Base-by-base conservation (phyloP, 176 grass and related monocot species). In the Cymbopogon citratus region DNA sequence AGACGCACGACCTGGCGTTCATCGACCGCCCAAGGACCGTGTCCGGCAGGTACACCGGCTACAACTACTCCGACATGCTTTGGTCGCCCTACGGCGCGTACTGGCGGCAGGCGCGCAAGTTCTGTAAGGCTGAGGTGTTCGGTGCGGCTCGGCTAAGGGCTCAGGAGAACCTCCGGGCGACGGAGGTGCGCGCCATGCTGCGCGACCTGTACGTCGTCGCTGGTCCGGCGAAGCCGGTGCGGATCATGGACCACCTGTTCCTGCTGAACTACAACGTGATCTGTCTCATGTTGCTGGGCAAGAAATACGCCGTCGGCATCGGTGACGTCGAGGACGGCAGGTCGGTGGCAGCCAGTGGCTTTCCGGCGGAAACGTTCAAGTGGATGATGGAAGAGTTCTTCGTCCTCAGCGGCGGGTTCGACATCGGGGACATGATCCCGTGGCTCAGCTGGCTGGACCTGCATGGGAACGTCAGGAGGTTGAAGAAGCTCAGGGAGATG, bases 401-500 rank as follows among this genome's bases (percentile, higher is more conserved):
- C 57, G 0, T 5, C 23, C 57, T 60, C 23, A 12, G 57, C 57
- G 57, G 8, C n/a, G 1, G 9, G 3, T 6, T 36, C 35, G 35
- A 36, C 35, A 36, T 36, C 35, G 35, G 35, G 4, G 35, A 36
- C 35, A 36, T 36, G 35, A 36, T 36, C 35, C 35, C 35, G 35
- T 36, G 35, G 57, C n/a, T 60, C 9, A 60, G 8, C 45, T 82
- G 80, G 70, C 51, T 91, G 0, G 89, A 91, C 35, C 60, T 69
- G 34, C 85, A 26, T 1, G 56, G 56, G 9, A 10, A 85, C 33
- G 76, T 91, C 26, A 49, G 21, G 81, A 48, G 85, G 73, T 83
- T 88, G 89, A 91, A 91, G 85, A 87, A 13, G 33, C 5, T 91
- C 6, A 60, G 85, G 36, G 74, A 79, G 71, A 82, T 74, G 72